Evolutionary conservation across 108 stramenopile species (phyloP), one percentile per base, ranked within the genome.

Genomic region (Cyclotella baltica): DNA sequence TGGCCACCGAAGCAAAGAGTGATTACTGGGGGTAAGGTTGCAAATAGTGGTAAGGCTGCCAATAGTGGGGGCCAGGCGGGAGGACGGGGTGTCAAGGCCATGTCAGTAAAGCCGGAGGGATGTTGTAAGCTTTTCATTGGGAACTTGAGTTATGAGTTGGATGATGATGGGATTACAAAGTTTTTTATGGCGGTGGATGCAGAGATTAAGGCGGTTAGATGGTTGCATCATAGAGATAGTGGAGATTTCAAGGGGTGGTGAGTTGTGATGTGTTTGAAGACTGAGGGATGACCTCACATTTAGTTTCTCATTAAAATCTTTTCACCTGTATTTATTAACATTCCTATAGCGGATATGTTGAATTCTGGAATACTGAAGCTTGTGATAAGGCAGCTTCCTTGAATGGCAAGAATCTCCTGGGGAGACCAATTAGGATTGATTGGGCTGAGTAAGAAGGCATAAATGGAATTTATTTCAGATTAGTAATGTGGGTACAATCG

Each of bases 161-260:
- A 98, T 77, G 96, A 97, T 72, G 96, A 96, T 37, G 92, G 82
- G 23, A 92, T 97, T 62, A 86, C 86, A 25, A 95, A 97, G 65
- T 96, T 96, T 80, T 98, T 98, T 77, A 91, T 80, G 59, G 83
- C 69, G 55, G 96, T 93, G 10, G 95, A 93, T 62, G 91, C 94
- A 4, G 98, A 96, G 66, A 73, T 96, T 8, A 95, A 93, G 77
- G 91, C 95, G 31, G 88, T 98, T 18, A 86, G 98, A 30, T 98
- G 98, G 98, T 55, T 98, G 51, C 88, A 92, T 68, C 93, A 97
- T 86, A 90, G 90, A 53, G 96, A 96, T 55, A 88, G 90, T 55
- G 97, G 97, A 1, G 96, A 97, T 67, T 98, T 98, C 74, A 95
- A 97, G 76, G 98, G 98, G 36, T 91, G 90, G 80, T 84, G 77